These are phyloP conservation scores for Porcisia hertigi DNA, from an alignment of 208 protist genomes.

Conservation along the genomic window DNA sequence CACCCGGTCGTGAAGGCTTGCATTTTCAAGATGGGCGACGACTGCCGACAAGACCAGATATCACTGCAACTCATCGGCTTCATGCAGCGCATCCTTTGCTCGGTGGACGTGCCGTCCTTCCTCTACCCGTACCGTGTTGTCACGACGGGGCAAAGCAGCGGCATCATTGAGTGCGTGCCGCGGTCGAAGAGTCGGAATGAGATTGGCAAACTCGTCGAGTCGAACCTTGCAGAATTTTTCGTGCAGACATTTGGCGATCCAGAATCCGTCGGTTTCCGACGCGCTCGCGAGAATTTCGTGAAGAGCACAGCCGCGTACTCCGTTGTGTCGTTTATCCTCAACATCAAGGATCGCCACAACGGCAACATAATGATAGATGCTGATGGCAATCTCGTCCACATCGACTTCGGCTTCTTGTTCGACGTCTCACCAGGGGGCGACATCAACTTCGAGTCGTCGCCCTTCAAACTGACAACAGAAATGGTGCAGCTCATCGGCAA, in stretches of 20 bases:
- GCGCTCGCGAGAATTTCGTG: conserved; percentile 92
- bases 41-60: conserved; percentile 94
- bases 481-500: conserved; percentile 93
- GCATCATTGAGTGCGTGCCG: conserved; percentile 94
- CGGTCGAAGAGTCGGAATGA: conserved; percentile 87
- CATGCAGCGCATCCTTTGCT: conserved; percentile 84
- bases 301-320: conserved; percentile 93
- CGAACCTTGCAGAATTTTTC: conserved; percentile 91
- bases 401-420: conserved; percentile 98
- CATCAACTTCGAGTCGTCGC: conserved; percentile 94
- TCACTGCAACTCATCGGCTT: conserved; percentile 92
- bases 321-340: conserved; percentile 94
- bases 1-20: conserved; percentile 67
- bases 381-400: conserved; percentile 95
- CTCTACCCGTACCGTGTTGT: conserved; percentile 94
- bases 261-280: conserved; percentile 77
- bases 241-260: conserved; percentile 90
- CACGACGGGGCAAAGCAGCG: conserved; percentile 81
- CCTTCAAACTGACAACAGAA: conserved; percentile 93
- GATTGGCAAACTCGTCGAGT: conserved; percentile 90
- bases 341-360: conserved; percentile 96
- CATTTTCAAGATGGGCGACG: conserved; percentile 96
- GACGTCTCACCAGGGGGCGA: conserved; percentile 94
- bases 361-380: conserved; percentile 94
- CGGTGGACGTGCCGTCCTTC: conserved; percentile 80